Conservation (phyloP, 768 basidiomycete species). For the Russula griseocarnosa region DNA sequence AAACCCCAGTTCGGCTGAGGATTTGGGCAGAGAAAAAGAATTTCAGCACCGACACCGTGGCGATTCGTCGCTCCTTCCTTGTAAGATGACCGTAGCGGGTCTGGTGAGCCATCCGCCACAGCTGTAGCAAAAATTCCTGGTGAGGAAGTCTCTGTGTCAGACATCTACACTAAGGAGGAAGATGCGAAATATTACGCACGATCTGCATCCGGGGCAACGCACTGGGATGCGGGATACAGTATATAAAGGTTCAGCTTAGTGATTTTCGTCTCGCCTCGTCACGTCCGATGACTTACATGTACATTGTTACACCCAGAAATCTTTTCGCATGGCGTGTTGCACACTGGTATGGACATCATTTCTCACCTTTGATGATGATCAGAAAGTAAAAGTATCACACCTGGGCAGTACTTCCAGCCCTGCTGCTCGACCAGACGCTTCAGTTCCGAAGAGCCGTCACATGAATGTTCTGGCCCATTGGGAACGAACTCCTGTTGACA, state of each 20-base stretch:
- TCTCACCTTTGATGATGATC: not conserved
- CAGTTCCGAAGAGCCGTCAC: constrained; percentile 36
- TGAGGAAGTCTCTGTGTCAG: not conserved
- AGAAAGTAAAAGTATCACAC: constrained; percentile 20
- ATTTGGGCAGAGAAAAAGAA: not conserved
- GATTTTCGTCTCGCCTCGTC: not conserved
- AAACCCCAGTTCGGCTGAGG: not conserved
- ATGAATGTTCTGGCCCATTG: constrained; percentile 31
- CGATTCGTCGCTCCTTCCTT: too few relatives aligned
- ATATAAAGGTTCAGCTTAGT: not conserved
- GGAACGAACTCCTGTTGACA: constrained; percentile 32
- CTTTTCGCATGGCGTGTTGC: constrained; percentile 49
- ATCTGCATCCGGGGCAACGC: constrained; percentile 54
- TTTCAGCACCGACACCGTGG: not conserved
- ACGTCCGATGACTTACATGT: constrained; percentile 40
- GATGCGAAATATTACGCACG: constrained; percentile 28
- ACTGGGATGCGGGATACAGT: constrained; percentile 38
- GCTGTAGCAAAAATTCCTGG: constrained; percentile 49
- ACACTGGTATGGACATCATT: constrained; percentile 34
- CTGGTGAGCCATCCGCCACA: constrained; percentile 36
- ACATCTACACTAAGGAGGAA: constrained; percentile 36
- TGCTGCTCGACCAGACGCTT: constrained; percentile 31
- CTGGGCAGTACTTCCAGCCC: constrained; percentile 38
- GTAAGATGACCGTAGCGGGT: too few relatives aligned
- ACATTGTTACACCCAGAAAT: constrained; percentile 51